phyloP scores from a whole-genome alignment of 2,329 filamentous ascomycete genomes.

The Dothideomycetes sp. region DNA sequence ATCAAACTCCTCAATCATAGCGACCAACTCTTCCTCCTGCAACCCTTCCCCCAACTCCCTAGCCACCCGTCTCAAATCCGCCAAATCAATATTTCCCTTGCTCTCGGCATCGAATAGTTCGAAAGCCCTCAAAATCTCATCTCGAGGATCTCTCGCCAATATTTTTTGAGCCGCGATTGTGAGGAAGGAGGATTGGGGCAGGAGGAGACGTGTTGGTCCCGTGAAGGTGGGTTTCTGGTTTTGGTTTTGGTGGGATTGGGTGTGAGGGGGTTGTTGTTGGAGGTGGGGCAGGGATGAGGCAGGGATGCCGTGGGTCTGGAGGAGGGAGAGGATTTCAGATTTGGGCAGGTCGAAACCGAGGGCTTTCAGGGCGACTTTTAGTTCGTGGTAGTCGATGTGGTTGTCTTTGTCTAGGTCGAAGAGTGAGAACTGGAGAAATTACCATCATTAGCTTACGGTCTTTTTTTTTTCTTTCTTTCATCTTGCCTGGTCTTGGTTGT shows the following conservation, averaged over 20 bases:
- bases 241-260: conserved; percentile 35
- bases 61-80: conserved; percentile 79
- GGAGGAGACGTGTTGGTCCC: conserved; percentile 53
- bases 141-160: conserved; percentile 69
- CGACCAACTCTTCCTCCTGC: conserved; percentile 81
- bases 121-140: conserved; percentile 88
- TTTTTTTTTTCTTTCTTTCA: conserved; percentile 5
- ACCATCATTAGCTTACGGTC: not conserved
- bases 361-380: conserved; percentile 91
- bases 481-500: not conserved
- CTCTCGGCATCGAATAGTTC: conserved; percentile 83
- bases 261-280: conserved; percentile 1
- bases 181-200: conserved; percentile 65
- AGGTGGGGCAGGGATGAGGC: conserved; percentile 20
- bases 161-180: conserved; percentile 70
- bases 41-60: conserved; percentile 86
- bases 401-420: conserved; percentile 96
- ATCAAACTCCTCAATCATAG: conserved; percentile 98
- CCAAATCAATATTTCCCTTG: conserved; percentile 84
- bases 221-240: conserved; percentile 25
- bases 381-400: conserved; percentile 94
- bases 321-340: conserved; percentile 68
- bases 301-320: conserved; percentile 71
- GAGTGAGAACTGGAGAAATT: conserved; percentile 63
- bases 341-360: conserved; percentile 89